Evolutionary conservation across 139 green algal species (phyloP).

Genomic region (Tetraselmis striata): DNA sequence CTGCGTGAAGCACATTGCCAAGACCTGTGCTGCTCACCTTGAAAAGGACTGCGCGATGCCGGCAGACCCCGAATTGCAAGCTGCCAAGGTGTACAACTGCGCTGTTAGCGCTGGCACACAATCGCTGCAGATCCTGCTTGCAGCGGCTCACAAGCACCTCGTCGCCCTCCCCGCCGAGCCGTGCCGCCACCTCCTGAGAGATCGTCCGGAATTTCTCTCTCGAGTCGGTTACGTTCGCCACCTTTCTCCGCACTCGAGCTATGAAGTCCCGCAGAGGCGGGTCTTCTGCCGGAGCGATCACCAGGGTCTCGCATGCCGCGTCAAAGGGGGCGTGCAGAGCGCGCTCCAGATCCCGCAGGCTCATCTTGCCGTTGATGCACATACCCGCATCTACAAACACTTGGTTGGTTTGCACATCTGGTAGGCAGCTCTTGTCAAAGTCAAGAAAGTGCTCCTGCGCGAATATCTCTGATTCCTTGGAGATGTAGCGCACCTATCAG

Average conservation of each 20-base stretch:
- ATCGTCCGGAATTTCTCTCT: neutral
- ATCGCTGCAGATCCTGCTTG: neutral
- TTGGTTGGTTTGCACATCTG: neutral
- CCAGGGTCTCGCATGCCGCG: neutral
- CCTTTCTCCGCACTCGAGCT: neutral
- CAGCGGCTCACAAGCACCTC: neutral
- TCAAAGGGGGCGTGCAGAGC: neutral
- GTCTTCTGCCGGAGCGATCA: neutral
- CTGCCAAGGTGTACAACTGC: neutral
- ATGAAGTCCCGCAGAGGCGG: neutral
- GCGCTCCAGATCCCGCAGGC: neutral
- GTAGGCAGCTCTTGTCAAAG: neutral
- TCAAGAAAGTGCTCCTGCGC: neutral
- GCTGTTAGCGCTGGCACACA: neutral
- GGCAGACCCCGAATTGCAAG: neutral
- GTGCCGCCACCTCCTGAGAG: neutral
- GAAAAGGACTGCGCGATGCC: neutral
- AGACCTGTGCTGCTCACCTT: no score
- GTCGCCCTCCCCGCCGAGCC: neutral
- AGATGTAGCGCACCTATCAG: neutral
- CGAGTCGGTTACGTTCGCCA: neutral
- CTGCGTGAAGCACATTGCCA: no score
- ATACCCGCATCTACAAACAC: neutral
- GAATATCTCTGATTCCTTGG: neutral
- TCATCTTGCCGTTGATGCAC: neutral